Evolutionary conservation across 257 asterid species (phyloP).

Genomic region (Asclepias syriaca): DNA sequence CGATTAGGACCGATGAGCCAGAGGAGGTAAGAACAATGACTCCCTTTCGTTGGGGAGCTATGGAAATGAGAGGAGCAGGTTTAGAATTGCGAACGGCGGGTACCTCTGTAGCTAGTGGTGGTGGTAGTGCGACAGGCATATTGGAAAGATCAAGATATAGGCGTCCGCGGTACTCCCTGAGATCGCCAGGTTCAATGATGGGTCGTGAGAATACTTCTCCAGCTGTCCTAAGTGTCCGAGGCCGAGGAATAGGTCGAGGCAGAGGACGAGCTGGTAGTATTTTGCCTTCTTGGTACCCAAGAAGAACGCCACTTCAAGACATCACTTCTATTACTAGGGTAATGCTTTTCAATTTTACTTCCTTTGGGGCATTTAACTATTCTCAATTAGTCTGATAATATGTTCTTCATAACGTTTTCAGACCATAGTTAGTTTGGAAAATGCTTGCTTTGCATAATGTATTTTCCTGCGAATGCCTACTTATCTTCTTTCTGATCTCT

Average conservation of each 20-base stretch:
- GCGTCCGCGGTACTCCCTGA: slow-evolving; percentile 20
- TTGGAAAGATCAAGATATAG: slow-evolving; percentile 34
- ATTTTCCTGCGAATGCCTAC: background rate
- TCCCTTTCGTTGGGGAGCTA: slow-evolving; percentile 40
- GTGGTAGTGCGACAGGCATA: slow-evolving; percentile 22
- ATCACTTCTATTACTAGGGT: slow-evolving; percentile 59
- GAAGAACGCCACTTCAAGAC: slow-evolving; percentile 60
- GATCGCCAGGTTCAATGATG: slow-evolving; percentile 26
- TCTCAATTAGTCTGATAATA: background rate
- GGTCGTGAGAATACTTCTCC: slow-evolving; percentile 50
- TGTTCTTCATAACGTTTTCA: background rate
- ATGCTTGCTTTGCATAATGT: background rate
- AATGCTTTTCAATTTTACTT: slow-evolving; percentile 10
- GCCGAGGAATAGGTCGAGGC: slow-evolving; percentile 31
- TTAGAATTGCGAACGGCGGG: slow-evolving; percentile 17
- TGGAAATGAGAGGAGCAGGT: slow-evolving; percentile 34
- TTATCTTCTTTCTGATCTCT: background rate
- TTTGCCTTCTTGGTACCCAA: slow-evolving; percentile 69
- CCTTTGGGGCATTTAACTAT: too few relatives aligned
- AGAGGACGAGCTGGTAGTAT: slow-evolving; percentile 35
- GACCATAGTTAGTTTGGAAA: background rate
- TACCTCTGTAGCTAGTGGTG: background rate
- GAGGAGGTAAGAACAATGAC: slow-evolving; percentile 25
- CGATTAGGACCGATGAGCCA: slow-evolving; percentile 31
- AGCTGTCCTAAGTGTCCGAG: slow-evolving; percentile 27